These are phyloP conservation scores for Pyricularia sp. DNA, from an alignment of 2,329 filamentous ascomycete genomes.

Conservation along the genomic window DNA sequence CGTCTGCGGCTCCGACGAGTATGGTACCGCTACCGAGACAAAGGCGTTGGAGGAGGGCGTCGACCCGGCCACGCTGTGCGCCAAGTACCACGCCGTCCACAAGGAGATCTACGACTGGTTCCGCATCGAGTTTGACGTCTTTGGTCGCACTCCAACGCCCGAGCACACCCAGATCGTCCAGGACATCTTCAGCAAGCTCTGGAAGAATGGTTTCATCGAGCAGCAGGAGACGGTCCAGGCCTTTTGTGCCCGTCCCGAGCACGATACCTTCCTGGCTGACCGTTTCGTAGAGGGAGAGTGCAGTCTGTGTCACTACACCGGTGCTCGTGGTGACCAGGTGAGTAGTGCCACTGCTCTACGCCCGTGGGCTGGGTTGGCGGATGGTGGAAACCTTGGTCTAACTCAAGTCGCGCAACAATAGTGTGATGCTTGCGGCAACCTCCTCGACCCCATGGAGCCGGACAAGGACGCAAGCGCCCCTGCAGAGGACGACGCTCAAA, in stretches of 20 bases:
- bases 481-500: neutral
- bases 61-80: constrained; percentile 69
- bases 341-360: neutral
- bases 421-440: constrained; percentile 53
- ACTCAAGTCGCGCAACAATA: constrained; percentile 18
- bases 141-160: constrained; percentile 81
- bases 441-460: constrained; percentile 59
- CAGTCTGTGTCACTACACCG: constrained; percentile 61
- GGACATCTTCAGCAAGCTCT: constrained; percentile 78
- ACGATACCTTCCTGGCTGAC: constrained; percentile 67
- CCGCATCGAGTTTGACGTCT: constrained; percentile 87
- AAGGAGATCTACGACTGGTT: constrained; percentile 94
- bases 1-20: constrained; percentile 60
- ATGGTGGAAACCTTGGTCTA: neutral
- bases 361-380: neutral
- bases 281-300: constrained; percentile 76
- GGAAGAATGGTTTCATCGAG: constrained; percentile 80
- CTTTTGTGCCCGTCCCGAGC: constrained; percentile 58
- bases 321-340: constrained; percentile 55
- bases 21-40: constrained; percentile 91
- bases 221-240: constrained; percentile 84
- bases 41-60: constrained; percentile 84
- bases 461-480: neutral
- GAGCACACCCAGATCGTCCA: constrained; percentile 92
- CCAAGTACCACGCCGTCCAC: constrained; percentile 86